These are phyloP conservation scores for Cudoniella acicularis DNA, from an alignment of 495 filamentous ascomycete species.

Conservation along the genomic window DNA sequence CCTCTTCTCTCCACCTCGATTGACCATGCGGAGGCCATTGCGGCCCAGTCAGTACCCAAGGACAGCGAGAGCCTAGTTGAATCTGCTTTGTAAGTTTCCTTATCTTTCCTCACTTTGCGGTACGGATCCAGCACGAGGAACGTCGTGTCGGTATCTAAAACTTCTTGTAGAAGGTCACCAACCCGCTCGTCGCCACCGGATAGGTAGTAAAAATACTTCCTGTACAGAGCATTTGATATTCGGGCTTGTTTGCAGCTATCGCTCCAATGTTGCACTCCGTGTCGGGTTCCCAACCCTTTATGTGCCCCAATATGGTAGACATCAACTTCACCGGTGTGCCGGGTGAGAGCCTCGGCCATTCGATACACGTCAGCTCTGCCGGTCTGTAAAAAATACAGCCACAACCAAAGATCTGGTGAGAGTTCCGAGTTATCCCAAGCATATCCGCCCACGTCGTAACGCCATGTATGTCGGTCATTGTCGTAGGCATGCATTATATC, in stretches of 20 bases:
- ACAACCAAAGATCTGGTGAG: constrained; percentile 48
- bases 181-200: constrained; percentile 43
- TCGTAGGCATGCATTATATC: constrained; percentile 52
- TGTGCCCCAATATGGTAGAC: constrained; percentile 44
- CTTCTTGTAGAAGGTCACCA: constrained; percentile 39
- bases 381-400: constrained; percentile 48
- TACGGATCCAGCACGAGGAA: constrained; percentile 42
- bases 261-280: constrained; percentile 48
- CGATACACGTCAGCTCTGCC: constrained; percentile 42
- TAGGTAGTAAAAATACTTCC: constrained; percentile 44
- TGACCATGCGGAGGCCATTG: constrained; percentile 42
- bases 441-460: constrained; percentile 50
- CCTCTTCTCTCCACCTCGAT: constrained; percentile 45
- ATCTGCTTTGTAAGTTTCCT: too few species aligned
- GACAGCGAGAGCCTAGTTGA: too few species aligned
- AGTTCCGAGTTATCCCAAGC: constrained; percentile 54
- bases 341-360: constrained; percentile 44
- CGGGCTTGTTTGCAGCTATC: constrained; percentile 49
- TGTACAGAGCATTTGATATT: constrained; percentile 41
- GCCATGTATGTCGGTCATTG: constrained; percentile 43
- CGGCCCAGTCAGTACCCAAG: constrained; percentile 45
- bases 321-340: constrained; percentile 48
- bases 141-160: constrained; percentile 37
- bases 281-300: constrained; percentile 48
- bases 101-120: constrained; percentile 38